These are phyloP conservation scores for Cutaneotrichosporon cavernicola DNA, from an alignment of 1,284 basidiomycete genomes.

Conservation along the genomic window DNA sequence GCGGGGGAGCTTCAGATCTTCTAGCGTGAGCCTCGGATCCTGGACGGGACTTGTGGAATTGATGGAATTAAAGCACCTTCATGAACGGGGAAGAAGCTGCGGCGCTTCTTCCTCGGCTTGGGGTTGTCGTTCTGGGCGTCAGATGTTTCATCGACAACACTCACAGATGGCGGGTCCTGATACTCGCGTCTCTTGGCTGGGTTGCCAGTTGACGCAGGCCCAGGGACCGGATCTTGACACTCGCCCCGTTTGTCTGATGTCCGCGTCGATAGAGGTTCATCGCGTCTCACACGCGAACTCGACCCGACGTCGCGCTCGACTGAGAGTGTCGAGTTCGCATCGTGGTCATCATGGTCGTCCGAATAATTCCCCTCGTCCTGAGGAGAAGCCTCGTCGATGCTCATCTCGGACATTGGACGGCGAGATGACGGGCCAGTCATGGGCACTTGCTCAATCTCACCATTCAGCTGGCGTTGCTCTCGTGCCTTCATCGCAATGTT, in stretches of 20 bases:
- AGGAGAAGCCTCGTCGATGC: conserved; percentile 6
- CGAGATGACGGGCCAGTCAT: background rate
- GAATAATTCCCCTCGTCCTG: background rate
- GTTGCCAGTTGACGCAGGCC: background rate
- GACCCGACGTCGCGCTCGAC: conserved; percentile 5
- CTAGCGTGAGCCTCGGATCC: background rate
- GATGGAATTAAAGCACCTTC: background rate
- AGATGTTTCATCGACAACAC: background rate
- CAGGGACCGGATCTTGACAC: background rate
- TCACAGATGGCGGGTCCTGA: background rate
- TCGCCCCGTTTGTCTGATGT: background rate
- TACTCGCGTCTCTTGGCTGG: background rate
- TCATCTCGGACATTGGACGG: background rate
- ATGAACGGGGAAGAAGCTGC: background rate
- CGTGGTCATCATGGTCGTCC: conserved; percentile 6
- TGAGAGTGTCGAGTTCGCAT: background rate
- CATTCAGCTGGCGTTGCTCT: background rate
- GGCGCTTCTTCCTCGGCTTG: background rate
- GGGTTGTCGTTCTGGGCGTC: background rate
- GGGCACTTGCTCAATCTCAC: background rate
- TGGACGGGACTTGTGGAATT: background rate
- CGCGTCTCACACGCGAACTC: background rate
- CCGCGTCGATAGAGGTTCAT: background rate
- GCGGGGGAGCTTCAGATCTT: background rate
- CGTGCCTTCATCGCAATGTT: background rate